phyloP scores from a whole-genome alignment of 2,329 filamentous ascomycete species.

The Diaporthe citriasiana region DNA sequence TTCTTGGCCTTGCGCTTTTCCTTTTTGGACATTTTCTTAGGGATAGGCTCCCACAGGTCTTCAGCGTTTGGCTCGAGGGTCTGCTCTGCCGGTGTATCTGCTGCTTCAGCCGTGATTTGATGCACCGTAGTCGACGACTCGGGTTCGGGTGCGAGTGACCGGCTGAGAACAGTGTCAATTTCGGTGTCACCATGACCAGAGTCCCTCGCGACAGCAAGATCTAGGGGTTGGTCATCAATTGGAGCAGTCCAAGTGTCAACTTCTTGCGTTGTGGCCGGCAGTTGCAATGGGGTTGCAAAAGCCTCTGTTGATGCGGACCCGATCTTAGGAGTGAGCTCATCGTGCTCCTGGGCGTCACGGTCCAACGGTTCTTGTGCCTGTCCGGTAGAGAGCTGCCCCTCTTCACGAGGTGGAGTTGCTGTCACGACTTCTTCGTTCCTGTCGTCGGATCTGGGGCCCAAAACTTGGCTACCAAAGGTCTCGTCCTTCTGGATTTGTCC shows the following conservation, averaged over 20 bases:
- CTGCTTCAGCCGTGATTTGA: constrained; percentile 29
- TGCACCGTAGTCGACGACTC: constrained; percentile 15
- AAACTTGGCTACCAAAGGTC: constrained; percentile 13
- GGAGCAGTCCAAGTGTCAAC: background rate
- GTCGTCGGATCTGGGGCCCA: constrained; percentile 17
- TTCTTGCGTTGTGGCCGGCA: background rate
- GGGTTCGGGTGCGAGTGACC: constrained; percentile 37
- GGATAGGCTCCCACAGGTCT: constrained; percentile 44
- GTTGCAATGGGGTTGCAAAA: constrained; percentile 36
- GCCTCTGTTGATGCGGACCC: constrained; percentile 13
- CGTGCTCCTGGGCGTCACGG: background rate
- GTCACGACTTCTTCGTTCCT: constrained; percentile 12
- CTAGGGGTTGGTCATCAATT: background rate
- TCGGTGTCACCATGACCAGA: constrained; percentile 38
- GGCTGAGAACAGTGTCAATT: constrained; percentile 41
- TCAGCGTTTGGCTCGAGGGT: constrained; percentile 33
- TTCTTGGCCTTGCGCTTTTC: constrained; percentile 42
- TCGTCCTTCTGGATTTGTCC: constrained; percentile 1
- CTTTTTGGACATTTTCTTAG: constrained; percentile 52
- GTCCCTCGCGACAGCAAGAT: background rate
- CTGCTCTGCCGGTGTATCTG: constrained; percentile 15
- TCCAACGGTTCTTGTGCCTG: background rate
- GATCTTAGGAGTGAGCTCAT: background rate
- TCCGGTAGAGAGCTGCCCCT: background rate
- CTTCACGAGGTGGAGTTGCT: background rate